Evolutionary conservation across 73 alveolate genomes (phyloP), one percentile per base, ranked within the genome.

Genomic region (Paramecium primaurelia): DNA sequence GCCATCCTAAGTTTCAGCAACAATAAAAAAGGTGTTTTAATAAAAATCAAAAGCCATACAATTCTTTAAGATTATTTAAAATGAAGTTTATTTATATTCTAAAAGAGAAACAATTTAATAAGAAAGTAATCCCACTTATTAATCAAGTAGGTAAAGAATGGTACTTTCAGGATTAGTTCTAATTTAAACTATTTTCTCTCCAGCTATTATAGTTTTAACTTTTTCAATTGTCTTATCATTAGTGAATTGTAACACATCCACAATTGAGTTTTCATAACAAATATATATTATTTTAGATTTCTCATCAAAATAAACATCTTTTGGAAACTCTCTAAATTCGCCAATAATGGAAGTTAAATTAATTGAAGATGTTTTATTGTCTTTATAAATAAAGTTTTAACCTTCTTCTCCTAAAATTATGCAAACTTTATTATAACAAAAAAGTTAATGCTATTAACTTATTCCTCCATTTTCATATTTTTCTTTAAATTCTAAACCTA

Each of bases 121-220:
- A 75, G 49, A 22, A 8, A 32, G 16, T 12, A 75, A 75, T 36
- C 88, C 88, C 9, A 10, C 6, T 38, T 32, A n/a, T 38, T 75
- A 75, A 37, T 75, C 88, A 22, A 75, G 49, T 20, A 40, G 8
- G 32, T 34, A 75, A 11, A 75, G 49, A 10, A 34, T 18, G 8
- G 88, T 34, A 9, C 88, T 45, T 75, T 75, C 88, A 30, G 42
- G 37, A 75, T 75, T 75, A 10, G 60, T 37, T 75, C 47, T 68
- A 3, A 34, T 34, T 28, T 68, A 26, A 14, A 54, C 14, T 16
- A 54, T 54, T 54, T 54, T n/a, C 69, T 54, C 8, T 3, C 69
- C 69, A 18, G 32, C 32, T 4, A 6, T n/a, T 54, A 54, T 54
- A 4, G 69, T 54, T 54, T 54, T 3, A 6, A 54, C 32, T 54